Base-by-base conservation (phyloP, 352 stramenopile genomes). In the Phytophthora multivora region DNA sequence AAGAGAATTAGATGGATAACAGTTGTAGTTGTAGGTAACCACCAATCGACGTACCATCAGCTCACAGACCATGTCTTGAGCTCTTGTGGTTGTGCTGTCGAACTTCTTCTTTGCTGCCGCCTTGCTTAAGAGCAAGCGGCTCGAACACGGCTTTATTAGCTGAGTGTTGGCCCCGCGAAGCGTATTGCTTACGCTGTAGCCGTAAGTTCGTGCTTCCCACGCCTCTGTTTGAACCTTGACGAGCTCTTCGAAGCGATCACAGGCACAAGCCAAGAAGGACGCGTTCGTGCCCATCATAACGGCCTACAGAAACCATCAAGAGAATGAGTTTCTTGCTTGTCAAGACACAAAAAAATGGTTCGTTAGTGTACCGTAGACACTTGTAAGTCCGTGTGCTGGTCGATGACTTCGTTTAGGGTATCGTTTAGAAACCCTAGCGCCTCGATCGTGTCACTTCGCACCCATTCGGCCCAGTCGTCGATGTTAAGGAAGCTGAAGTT, bases 1-100 rank as follows among this genome's bases (percentile, higher is more conserved):
- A 21, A 13, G 4, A n/a, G 49, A 30, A 49, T 7, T 23, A 51
- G 4, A 19, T 51, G n/a, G n/a, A n/a, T n/a, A n/a, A n/a, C n/a
- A n/a, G n/a, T n/a, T n/a, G n/a, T n/a, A n/a, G n/a, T n/a, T n/a
- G n/a, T n/a, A n/a, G n/a, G n/a, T n/a, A n/a, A n/a, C n/a, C n/a
- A n/a, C n/a, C n/a, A n/a, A 52, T 4, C 1, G 15, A 69, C 73
- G 6, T 61, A 92, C 83, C 81, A 93, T 93, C 43, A 93, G 66
- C 43, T 93, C 83, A 42, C 83, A 93, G 7, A 93, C 83, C 79
- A 93, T 90, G 40, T 93, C 83, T 68, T 93, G 83, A 15, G 83
- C 81, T 63, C 81, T 69, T 4, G 83, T 91, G 53, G 80, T 91
- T 13, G 83, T 91, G 45, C 71, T 89, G n/a, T 90, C 79, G 57